Conservation (phyloP, 192 early-diverging fungal species). For the Linnemannia hyalina region DNA sequence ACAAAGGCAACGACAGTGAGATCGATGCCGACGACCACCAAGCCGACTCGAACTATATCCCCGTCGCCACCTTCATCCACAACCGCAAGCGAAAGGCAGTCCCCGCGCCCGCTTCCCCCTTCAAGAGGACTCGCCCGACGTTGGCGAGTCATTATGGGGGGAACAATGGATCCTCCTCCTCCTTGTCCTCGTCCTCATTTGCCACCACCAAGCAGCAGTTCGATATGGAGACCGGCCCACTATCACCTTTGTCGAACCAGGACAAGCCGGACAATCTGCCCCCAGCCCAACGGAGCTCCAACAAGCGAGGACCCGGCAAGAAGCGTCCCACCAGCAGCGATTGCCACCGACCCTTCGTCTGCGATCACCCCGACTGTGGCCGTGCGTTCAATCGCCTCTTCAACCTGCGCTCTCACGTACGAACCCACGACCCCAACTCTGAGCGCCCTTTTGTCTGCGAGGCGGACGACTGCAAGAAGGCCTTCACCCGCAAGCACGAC, state of each 20-base stretch:
- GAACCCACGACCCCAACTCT: constrained; percentile 74
- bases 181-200: not conserved
- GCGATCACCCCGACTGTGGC: constrained; percentile 60
- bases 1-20: not conserved
- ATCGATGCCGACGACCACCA: constrained; percentile 18
- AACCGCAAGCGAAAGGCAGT: not conserved
- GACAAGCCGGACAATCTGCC: not conserved
- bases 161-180: constrained; percentile 3
- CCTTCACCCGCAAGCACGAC: constrained; percentile 78
- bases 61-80: not conserved
- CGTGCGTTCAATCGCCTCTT: constrained; percentile 71
- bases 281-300: not conserved
- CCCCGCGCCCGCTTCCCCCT: not conserved
- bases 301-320: not conserved
- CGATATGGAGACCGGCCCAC: not conserved
- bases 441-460: constrained; percentile 67
- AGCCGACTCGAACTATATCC: not conserved
- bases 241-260: not conserved
- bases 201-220: not conserved
- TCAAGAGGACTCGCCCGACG: constrained; percentile 47
- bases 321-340: not conserved
- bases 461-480: constrained; percentile 58
- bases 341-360: constrained; percentile 59
- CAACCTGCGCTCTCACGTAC: constrained; percentile 73
- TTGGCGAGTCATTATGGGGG: constrained; percentile 47